Conservation (phyloP, 305 asterid species). For the Fraxinus dipetala region DNA sequence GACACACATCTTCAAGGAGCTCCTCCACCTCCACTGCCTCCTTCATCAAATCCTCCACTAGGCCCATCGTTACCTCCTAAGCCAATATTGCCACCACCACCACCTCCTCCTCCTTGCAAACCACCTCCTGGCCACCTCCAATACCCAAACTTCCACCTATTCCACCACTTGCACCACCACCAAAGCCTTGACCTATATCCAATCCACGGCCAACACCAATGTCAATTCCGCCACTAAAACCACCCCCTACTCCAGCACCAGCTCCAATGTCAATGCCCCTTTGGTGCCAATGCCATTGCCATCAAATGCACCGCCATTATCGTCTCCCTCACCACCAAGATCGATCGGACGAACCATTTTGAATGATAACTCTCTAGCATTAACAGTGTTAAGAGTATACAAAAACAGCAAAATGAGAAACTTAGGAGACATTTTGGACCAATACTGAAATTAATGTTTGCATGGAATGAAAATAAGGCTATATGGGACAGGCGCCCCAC, state of each 20-base stretch:
- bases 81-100: not conserved
- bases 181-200: slow-evolving; percentile 19
- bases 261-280: slow-evolving; percentile 22
- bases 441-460: not conserved
- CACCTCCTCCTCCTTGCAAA: not conserved
- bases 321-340: slow-evolving; percentile 5
- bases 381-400: not conserved
- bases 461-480: not conserved
- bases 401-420: slow-evolving; percentile 16
- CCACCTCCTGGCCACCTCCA: slow-evolving; percentile 12
- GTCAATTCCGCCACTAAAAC: slow-evolving; percentile 33
- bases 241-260: slow-evolving; percentile 27
- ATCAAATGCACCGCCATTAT: not conserved
- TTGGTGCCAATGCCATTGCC: not conserved
- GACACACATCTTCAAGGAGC: slow-evolving; percentile 11
- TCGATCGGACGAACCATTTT: not conserved
- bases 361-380: slow-evolving; percentile 22
- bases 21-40: too few relatives aligned
- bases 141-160: slow-evolving; percentile 16
- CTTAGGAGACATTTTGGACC: slow-evolving; percentile 11
- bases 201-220: slow-evolving; percentile 28
- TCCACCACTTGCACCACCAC: too few relatives aligned
- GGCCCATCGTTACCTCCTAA: not conserved
- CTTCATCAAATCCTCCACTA: not conserved
- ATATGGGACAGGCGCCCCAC: too few relatives aligned